Base-by-base conservation (phyloP, 1,284 basidiomycete genomes). In the Tilletia walkeri region DNA sequence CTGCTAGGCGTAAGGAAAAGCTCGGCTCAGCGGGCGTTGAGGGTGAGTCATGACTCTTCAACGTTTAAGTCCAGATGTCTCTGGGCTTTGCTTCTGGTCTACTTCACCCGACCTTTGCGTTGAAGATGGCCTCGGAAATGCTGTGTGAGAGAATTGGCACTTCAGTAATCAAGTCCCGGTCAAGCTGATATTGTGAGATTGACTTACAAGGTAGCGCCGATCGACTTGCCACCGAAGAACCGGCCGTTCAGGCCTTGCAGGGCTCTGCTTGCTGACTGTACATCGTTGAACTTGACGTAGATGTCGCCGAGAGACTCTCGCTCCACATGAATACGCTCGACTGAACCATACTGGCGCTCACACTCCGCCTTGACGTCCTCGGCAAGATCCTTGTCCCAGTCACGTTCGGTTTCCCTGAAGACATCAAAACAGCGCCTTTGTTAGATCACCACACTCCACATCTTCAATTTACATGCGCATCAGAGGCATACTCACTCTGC, bases 351-450 rank as follows among this genome's bases (percentile, higher is more conserved):
- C 85, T 96, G 95, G 73, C 86, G 86, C 84, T 95, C 90, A 76
- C 93, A 93, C 87, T 99, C 96, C 70, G 89, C 89, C 85, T 94
- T 95, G 82, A 99, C 93, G 81, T 99, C 95, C 41, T 97, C 94
- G 67, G 90, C 92, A 47, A 99, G 90, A 69, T 98, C 96, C 73
- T 89, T 91, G 83, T 98, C 94, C 96, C 95, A 99, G 80, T 96
- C 92, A 41, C 88, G 88, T 76, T 95, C 95, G 24, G 92, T 95
- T 87, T 99, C 96, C 84, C 74, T 74, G 69, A 2, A 24, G 41
- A 10, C n/a, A 36, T 10, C 9, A 30, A 66, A 30, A 45, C 4
- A 3, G 30, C n/a, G 6, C 6, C 3, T 18, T 18, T 16, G 67
- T 54, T 49, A 65, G 68, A 16, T 20, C 9, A 7, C 4, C 9